Percentiles rank a stretch among this genome's conserved stretches.
phyloP scores from a whole-genome alignment of 2,329 filamentous ascomycete genomes.

The Lomentospora prolificans region DNA sequence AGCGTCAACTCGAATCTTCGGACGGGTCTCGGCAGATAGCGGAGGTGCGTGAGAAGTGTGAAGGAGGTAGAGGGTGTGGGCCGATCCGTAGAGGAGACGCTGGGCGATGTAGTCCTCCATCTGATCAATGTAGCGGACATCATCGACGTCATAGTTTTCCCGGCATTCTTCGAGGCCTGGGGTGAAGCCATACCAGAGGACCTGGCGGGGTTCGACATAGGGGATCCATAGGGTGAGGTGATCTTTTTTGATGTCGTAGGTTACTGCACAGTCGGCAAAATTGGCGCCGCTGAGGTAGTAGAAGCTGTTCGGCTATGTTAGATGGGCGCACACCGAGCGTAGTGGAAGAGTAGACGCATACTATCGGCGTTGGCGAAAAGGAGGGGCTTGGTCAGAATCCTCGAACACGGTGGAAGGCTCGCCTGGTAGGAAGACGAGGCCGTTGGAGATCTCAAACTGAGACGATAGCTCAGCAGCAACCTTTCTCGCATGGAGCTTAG shows the following conservation, averaged over 20 bases:
- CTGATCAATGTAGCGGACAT: slow-evolving; percentile 51
- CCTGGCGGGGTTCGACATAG: slow-evolving; percentile 49
- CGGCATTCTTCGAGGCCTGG: slow-evolving; percentile 53
- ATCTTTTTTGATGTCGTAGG: slow-evolving; percentile 50
- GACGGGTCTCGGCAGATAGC: slow-evolving; percentile 27
- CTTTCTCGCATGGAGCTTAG: slow-evolving; percentile 47
- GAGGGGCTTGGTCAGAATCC: slow-evolving; percentile 47
- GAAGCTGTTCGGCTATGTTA: slow-evolving; percentile 30
- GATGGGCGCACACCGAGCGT: neutral
- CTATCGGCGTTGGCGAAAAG: slow-evolving; percentile 50
- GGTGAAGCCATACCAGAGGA: slow-evolving; percentile 55
- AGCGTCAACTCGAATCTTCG: slow-evolving; percentile 33
- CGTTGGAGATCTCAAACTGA: slow-evolving; percentile 28
- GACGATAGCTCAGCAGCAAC: slow-evolving; percentile 37
- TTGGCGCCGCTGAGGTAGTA: slow-evolving; percentile 48
- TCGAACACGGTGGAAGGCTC: slow-evolving; percentile 41
- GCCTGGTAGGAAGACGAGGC: slow-evolving; percentile 47
- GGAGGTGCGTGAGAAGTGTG: slow-evolving; percentile 33
- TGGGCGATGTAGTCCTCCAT: slow-evolving; percentile 35
- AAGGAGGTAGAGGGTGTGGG: slow-evolving; percentile 35
- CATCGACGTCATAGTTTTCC: slow-evolving; percentile 57
- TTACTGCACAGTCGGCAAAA: slow-evolving; percentile 44
- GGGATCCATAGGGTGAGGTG: slow-evolving; percentile 65
- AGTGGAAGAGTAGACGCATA: slow-evolving; percentile 22
- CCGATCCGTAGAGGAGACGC: slow-evolving; percentile 23